Conservation (phyloP, 1,284 basidiomycete species). For the Farysia itapuensis region DNA sequence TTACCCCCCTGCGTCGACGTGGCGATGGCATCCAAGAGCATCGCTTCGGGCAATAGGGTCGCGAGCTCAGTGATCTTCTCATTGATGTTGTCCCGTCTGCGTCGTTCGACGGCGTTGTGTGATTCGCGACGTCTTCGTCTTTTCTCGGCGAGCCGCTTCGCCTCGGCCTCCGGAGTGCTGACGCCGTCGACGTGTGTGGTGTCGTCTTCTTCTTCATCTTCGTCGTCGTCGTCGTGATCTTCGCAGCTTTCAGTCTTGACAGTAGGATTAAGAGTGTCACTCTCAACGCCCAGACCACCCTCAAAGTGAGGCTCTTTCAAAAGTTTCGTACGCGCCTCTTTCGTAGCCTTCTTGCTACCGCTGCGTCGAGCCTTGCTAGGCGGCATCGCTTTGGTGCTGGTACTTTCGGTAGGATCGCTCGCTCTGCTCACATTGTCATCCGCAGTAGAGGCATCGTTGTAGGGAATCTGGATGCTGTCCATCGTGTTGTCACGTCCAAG, state of each 20-base stretch:
- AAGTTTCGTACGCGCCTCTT: conserved; percentile 7
- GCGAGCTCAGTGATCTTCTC: conserved; percentile 88
- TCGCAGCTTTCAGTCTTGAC: conserved; percentile 13
- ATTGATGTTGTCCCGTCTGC: conserved; percentile 86
- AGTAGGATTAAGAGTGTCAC: background rate
- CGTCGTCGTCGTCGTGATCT: conserved; percentile 32
- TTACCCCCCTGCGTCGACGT: conserved; percentile 49
- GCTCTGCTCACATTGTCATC: conserved; percentile 2
- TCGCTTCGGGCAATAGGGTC: conserved; percentile 74
- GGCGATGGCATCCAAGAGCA: conserved; percentile 57
- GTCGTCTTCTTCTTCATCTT: conserved; percentile 24
- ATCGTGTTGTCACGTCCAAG: no score
- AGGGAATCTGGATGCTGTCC: background rate
- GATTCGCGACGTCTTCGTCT: conserved; percentile 75
- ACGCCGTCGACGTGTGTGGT: conserved; percentile 2
- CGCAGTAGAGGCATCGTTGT: background rate
- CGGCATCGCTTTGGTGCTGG: conserved; percentile 2
- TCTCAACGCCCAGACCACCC: background rate
- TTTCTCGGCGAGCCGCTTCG: conserved; percentile 66
- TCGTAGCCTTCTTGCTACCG: conserved; percentile 20
- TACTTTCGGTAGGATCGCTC: conserved; percentile 16
- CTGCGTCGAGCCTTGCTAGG: conserved; percentile 11
- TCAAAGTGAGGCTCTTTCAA: conserved; percentile 8
- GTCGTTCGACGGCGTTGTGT: conserved; percentile 86
- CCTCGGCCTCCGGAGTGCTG: conserved; percentile 36